Percentiles rank a stretch among this genome's conserved stretches.
Conservation (phyloP, 2,329 filamentous ascomycete genomes). For the Colletotrichum brevisporum region DNA sequence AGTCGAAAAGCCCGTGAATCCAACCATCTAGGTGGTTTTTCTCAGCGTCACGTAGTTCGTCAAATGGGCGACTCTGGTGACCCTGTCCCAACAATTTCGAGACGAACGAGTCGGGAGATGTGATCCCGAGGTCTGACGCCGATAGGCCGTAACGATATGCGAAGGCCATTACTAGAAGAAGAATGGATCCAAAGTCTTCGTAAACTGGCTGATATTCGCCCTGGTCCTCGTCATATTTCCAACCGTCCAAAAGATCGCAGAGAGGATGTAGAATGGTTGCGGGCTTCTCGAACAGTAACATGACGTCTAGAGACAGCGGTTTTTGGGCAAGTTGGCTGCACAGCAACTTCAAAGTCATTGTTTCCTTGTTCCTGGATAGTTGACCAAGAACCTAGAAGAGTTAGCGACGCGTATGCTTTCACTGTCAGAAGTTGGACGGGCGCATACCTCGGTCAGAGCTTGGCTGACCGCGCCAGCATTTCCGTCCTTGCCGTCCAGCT, state of each 20-base stretch:
- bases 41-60: slow-evolving; percentile 76
- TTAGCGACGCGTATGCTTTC: slow-evolving; percentile 14
- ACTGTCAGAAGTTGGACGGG: not conserved
- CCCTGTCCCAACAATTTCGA: slow-evolving; percentile 74
- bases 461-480: slow-evolving; percentile 89
- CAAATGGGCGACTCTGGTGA: slow-evolving; percentile 68
- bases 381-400: slow-evolving; percentile 73
- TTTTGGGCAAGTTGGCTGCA: slow-evolving; percentile 82
- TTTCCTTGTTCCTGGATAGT: slow-evolving; percentile 81
- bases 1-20: slow-evolving; percentile 84
- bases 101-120: slow-evolving; percentile 75
- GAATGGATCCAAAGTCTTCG: slow-evolving; percentile 85
- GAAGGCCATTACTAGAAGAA: slow-evolving; percentile 81
- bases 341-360: slow-evolving; percentile 82
- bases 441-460: slow-evolving; percentile 78
- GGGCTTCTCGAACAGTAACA: slow-evolving; percentile 82
- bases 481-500: slow-evolving; percentile 91
- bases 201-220: slow-evolving; percentile 88
- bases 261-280: slow-evolving; percentile 79
- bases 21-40: slow-evolving; percentile 78
- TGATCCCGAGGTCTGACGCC: slow-evolving; percentile 73
- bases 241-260: slow-evolving; percentile 82
- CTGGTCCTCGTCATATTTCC: slow-evolving; percentile 87
- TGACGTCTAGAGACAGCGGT: slow-evolving; percentile 79
- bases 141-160: slow-evolving; percentile 81